Conservation (phyloP, 495 filamentous ascomycete species). For the Xylaria grammica region DNA sequence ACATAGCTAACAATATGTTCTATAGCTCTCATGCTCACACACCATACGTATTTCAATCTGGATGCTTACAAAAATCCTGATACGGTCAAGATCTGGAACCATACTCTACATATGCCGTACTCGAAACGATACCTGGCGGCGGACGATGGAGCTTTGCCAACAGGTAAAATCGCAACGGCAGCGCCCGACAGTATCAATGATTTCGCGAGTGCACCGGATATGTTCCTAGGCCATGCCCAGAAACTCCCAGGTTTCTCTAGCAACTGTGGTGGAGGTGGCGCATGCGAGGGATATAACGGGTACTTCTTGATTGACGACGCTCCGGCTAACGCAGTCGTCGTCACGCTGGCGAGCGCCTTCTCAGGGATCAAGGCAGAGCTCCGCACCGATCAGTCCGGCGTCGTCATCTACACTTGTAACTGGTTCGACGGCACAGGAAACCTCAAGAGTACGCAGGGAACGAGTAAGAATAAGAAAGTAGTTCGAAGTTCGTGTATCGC, state of each 20-base stretch:
- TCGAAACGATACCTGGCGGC: conserved; percentile 70
- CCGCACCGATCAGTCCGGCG: conserved; percentile 69
- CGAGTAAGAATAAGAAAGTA: conserved; percentile 52
- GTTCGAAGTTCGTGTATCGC: conserved; percentile 64
- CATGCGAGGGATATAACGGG: conserved; percentile 81
- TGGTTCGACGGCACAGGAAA: conserved; percentile 67
- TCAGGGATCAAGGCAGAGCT: conserved; percentile 74
- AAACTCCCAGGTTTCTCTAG: conserved; percentile 59
- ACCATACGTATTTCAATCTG: conserved; percentile 82
- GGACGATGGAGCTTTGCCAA: conserved; percentile 74
- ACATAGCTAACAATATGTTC: conserved; percentile 51
- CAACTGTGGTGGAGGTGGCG: conserved; percentile 66
- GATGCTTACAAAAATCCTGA: conserved; percentile 70
- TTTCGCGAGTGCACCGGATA: conserved; percentile 64
- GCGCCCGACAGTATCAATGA: conserved; percentile 66
- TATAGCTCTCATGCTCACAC: conserved; percentile 26
- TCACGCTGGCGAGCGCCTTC: conserved; percentile 61
- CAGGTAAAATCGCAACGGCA: conserved; percentile 68
- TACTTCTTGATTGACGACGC: conserved; percentile 73
- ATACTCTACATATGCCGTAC: conserved; percentile 73
- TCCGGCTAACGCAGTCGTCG: conserved; percentile 61
- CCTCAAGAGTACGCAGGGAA: conserved; percentile 67
- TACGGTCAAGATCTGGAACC: conserved; percentile 68
- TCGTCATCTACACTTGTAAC: conserved; percentile 76
- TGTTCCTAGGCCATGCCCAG: conserved; percentile 70